Conservation (phyloP, 2,329 filamentous ascomycete genomes). For the Calonectria pteridis region DNA sequence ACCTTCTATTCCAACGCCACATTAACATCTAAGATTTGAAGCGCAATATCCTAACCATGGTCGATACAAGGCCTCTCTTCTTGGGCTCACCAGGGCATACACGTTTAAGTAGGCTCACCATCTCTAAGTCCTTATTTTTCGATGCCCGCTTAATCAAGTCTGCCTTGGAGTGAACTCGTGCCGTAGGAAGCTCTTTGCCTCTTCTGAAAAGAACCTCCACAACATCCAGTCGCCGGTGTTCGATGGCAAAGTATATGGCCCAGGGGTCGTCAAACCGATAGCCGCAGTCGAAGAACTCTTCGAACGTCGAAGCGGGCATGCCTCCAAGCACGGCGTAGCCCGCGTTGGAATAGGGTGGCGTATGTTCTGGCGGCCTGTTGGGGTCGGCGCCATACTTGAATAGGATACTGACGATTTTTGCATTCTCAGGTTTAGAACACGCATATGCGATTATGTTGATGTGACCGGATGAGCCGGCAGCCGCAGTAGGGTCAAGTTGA, state of each 20-base stretch:
- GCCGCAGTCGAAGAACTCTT: not conserved
- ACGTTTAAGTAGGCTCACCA: not conserved
- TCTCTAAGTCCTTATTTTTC: not conserved
- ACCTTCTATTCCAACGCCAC: not conserved
- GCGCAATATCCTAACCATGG: not conserved
- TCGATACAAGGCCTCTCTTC: not conserved
- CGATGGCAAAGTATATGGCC: not conserved
- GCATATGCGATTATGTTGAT: not conserved
- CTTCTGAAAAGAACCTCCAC: not conserved
- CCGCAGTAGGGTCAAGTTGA: slow-evolving; percentile 1
- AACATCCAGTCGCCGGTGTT: not conserved
- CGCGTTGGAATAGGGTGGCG: not conserved
- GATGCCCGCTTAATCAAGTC: not conserved
- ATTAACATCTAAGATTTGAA: not conserved
- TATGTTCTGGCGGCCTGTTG: not conserved
- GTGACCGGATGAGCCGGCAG: not conserved
- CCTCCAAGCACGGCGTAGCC: not conserved
- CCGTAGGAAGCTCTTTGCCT: not conserved
- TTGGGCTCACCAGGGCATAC: not conserved
- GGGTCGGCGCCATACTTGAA: slow-evolving; percentile 10
- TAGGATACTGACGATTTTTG: not conserved
- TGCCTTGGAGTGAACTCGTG: not conserved
- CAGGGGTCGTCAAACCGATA: slow-evolving; percentile 3
- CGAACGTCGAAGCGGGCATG: not conserved
- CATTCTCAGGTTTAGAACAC: not conserved